phyloP scores from a whole-genome alignment of 768 basidiomycete species.

The Psilocybe tampanensis region DNA sequence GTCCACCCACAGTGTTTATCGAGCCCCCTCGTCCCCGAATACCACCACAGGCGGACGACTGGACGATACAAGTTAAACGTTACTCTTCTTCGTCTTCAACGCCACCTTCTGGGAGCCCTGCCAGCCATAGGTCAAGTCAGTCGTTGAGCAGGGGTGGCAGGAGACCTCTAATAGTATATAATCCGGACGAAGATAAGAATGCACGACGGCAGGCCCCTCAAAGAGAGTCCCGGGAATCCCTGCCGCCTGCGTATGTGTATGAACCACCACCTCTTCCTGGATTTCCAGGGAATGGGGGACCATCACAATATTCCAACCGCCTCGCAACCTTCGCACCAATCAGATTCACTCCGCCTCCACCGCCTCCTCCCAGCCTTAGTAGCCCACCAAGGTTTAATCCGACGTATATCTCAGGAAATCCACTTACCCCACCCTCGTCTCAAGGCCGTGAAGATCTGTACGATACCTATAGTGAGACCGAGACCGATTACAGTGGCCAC shows the following conservation, averaged over 20 bases:
- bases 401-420: too few species aligned
- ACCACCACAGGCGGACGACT: not conserved
- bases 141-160: not conserved
- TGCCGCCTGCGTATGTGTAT: conserved; percentile 20
- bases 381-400: not conserved
- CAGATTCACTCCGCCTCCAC: not conserved
- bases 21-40: conserved; percentile 18
- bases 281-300: not conserved
- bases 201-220: not conserved
- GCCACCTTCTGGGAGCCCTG: conserved; percentile 7
- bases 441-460: not conserved
- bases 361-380: not conserved
- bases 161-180: conserved; percentile 14
- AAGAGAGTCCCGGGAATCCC: not conserved
- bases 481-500: conserved; percentile 4
- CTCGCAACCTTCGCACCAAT: conserved; percentile 6
- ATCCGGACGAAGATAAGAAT: conserved; percentile 11
- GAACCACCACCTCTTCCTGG: conserved; percentile 33
- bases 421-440: not conserved
- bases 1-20: conserved; percentile 18
- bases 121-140: conserved; percentile 12
- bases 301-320: conserved; percentile 4
- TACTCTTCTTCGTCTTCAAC: conserved; percentile 6
- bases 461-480: conserved; percentile 5
- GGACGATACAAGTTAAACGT: conserved; percentile 1